Percentiles rank a stretch among this genome's conserved stretches.
Evolutionary conservation across 2,329 filamentous ascomycete genomes (phyloP).

Genomic region (Sporothrix humicola): DNA sequence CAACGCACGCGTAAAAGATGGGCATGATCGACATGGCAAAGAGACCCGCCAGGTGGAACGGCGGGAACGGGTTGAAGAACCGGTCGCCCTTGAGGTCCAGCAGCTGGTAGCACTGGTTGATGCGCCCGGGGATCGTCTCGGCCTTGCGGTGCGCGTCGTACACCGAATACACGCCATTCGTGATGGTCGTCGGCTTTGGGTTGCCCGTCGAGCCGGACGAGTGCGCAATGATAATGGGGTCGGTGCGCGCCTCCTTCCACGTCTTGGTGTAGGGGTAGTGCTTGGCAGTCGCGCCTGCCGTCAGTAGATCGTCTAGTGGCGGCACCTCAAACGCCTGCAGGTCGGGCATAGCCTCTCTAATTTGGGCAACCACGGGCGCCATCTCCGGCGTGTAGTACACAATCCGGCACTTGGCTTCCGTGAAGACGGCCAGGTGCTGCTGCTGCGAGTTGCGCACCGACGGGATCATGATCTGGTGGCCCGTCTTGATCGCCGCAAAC

Average conservation of each 20-base stretch:
- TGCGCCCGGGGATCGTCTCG: constrained; percentile 34
- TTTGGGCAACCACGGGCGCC: not conserved
- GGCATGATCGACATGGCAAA: constrained; percentile 36
- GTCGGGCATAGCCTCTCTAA: not conserved
- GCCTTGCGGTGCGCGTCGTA: constrained; percentile 36
- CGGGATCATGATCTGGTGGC: constrained; percentile 35
- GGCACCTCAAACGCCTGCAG: not conserved
- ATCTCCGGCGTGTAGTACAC: constrained; percentile 26
- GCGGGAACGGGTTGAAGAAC: constrained; percentile 37
- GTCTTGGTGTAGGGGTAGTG: constrained; percentile 35
- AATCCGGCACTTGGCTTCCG: constrained; percentile 29
- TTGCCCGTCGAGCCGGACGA: constrained; percentile 38
- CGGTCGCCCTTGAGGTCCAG: constrained; percentile 37
- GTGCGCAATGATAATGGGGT: constrained; percentile 38
- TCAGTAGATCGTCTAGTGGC: not conserved
- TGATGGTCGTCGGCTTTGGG: constrained; percentile 38
- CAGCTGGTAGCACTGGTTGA: constrained; percentile 36
- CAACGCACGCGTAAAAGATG: constrained; percentile 37
- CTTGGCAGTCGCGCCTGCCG: not conserved
- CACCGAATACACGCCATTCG: constrained; percentile 36
- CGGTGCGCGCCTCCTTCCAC: constrained; percentile 34
- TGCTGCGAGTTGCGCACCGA: constrained; percentile 32
- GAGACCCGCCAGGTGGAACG: constrained; percentile 38
- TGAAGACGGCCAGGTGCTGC: constrained; percentile 30
- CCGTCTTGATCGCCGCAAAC: constrained; percentile 33